Evolutionary conservation across 129 eudicot genomes (phyloP).

Genomic region (Rutidosis leptorrhynchoides): DNA sequence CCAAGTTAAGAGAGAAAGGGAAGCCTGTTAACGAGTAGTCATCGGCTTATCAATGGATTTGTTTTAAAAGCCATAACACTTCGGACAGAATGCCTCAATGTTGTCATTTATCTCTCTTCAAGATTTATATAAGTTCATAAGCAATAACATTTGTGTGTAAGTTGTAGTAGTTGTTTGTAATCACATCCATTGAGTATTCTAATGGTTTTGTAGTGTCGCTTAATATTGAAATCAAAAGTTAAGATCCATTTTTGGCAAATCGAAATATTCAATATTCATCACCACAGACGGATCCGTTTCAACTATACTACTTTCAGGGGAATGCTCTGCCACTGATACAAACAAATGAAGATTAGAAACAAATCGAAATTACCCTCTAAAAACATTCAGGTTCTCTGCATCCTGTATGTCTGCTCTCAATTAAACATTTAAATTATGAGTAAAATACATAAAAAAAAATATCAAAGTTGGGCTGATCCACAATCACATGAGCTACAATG

Average conservation of each 20-base stretch:
- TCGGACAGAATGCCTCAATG: background rate
- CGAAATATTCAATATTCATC: too few relatives aligned
- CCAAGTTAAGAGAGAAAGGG: constrained; percentile 66
- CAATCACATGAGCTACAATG: constrained; percentile 30
- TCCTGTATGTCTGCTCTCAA: constrained; percentile 10
- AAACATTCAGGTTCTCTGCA: constrained; percentile 1
- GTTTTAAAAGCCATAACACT: background rate
- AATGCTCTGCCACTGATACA: background rate
- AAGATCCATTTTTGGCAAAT: too few relatives aligned
- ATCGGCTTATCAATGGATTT: background rate
- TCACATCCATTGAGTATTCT: too few relatives aligned
- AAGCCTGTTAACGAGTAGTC: constrained; percentile 29
- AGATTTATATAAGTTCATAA: background rate
- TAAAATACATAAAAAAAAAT: constrained; percentile 27
- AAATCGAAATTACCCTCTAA: background rate
- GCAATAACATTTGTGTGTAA: background rate
- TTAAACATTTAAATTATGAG: constrained; percentile 13
- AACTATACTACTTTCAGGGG: background rate
- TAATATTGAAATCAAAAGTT: too few relatives aligned
- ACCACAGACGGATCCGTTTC: too few relatives aligned
- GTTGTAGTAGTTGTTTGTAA: too few relatives aligned
- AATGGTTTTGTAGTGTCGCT: too few relatives aligned
- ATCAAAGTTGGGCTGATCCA: constrained; percentile 20
- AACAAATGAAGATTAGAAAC: background rate
- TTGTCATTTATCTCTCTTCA: background rate